Evolutionary conservation across 257 asterid genomes (phyloP).

Genomic region (Solanum commersonii): DNA sequence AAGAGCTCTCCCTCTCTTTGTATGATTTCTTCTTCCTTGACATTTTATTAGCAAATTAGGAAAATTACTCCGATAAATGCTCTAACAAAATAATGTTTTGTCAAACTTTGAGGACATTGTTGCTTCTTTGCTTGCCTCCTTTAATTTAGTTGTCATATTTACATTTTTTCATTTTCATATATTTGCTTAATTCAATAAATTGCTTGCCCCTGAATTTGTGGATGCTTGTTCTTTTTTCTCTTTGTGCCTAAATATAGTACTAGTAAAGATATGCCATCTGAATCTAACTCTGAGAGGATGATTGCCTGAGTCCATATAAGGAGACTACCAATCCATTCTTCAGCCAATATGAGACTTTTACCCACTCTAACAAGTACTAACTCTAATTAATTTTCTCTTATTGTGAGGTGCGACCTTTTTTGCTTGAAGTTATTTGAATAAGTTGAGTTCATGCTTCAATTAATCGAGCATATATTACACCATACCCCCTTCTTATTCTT

Average conservation of each 20-base stretch:
- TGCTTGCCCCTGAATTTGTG: neutral
- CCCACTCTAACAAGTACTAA: neutral
- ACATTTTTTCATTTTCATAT: neutral
- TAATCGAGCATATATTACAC: neutral
- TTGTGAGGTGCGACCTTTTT: neutral
- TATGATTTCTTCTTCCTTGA: neutral
- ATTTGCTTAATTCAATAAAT: neutral
- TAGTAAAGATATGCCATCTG: neutral
- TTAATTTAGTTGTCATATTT: neutral
- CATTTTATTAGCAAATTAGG: neutral
- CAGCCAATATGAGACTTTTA: neutral
- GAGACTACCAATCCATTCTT: accelerated
- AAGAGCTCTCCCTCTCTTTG: constrained; percentile 23
- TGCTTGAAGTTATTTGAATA: neutral
- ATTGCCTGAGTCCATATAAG: neutral
- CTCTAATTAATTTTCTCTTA: neutral
- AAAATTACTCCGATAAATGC: neutral
- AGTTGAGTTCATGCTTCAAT: neutral
- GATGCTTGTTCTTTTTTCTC: neutral
- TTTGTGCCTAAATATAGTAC: neutral
- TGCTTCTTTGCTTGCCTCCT: neutral
- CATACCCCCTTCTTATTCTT: neutral
- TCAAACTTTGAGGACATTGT: neutral
- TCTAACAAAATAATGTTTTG: neutral
- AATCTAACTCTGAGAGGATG: neutral